Conservation (phyloP, 768 basidiomycete genomes). For the Hericium alpestre region DNA sequence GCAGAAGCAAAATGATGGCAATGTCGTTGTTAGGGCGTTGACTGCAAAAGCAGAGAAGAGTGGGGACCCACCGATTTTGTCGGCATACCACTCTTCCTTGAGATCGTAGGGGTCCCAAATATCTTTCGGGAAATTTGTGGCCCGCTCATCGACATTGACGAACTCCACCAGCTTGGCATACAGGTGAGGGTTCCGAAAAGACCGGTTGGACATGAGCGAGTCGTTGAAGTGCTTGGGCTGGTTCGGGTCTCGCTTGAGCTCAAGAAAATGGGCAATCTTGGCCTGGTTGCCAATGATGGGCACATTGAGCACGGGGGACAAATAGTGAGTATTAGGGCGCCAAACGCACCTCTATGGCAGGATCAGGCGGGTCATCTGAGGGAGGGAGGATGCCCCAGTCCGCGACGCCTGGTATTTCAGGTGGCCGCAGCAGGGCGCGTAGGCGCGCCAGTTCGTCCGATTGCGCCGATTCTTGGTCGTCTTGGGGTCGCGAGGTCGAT, state of each 20-base stretch:
- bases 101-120: constrained; percentile 68
- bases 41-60: not conserved
- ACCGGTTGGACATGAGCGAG: constrained; percentile 82
- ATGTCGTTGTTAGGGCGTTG: not conserved
- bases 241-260: constrained; percentile 49
- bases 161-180: constrained; percentile 93
- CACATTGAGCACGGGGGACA: not conserved
- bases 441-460: constrained; percentile 40
- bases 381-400: constrained; percentile 75
- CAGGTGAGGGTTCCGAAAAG: constrained; percentile 95
- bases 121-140: constrained; percentile 66
- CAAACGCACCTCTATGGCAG: constrained; percentile 45
- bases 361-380: constrained; percentile 44
- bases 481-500: no score
- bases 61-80: constrained; percentile 57
- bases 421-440: constrained; percentile 48
- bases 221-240: constrained; percentile 90
- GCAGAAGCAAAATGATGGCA: not conserved
- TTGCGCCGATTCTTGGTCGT: not conserved
- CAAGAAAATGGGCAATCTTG: constrained; percentile 71
- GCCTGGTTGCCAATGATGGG: constrained; percentile 31
- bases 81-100: constrained; percentile 61
- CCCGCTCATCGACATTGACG: constrained; percentile 79
- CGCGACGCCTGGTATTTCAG: constrained; percentile 48
- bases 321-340: not conserved